Base-by-base conservation (phyloP, 2,329 filamentous ascomycete genomes). In the Drechslerella coelobrocha region DNA sequence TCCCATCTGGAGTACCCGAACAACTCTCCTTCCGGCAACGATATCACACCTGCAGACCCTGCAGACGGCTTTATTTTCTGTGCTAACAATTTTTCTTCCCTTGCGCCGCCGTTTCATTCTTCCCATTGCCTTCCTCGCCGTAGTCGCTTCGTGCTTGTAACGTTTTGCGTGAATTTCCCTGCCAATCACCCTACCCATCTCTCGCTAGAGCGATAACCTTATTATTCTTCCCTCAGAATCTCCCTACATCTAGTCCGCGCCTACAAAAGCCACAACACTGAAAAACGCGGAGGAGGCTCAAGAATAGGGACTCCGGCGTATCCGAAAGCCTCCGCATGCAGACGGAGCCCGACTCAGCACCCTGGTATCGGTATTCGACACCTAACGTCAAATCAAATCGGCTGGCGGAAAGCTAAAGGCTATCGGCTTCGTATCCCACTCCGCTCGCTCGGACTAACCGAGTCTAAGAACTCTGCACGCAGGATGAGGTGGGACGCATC, bases 41-140 rank as follows among this genome's bases (percentile, higher is more conserved):
- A 68, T 68, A 56, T 56, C 48, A 61, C 56, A 57, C n/a, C 54
- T 55, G 62, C 41, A 68, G 56, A 52, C 51, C 63, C 55, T 68
- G 63, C 63, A 68, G 50, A 39, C 29, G 27, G 27, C 26, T 39
- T 48, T 51, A 26, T 23, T 51, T 7, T 2, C 12, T n/a, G 14
- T 27, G 37, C 8, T 21, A 5, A 2, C 21, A 19, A 17, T 19
- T 17, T 23, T 45, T 45, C 17, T 21, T 9, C 21, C 17, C 19
- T 23, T 39, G 5, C 12, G 12, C 10, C 41, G 41, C 41, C 41
- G 47, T 51, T 51, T 19, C 23, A 27, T 24, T 51, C 10, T 10
- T n/a, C 23, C 47, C 6, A 24, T 27, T 19, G 9, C 14, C 17
- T 24, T 8, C 24, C 7, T 51, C 14, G 23, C 19, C 6, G 19